These are phyloP conservation scores for Talaromyces pinophilus DNA, from an alignment of 2,329 filamentous ascomycete genomes.

Conservation along the genomic window DNA sequence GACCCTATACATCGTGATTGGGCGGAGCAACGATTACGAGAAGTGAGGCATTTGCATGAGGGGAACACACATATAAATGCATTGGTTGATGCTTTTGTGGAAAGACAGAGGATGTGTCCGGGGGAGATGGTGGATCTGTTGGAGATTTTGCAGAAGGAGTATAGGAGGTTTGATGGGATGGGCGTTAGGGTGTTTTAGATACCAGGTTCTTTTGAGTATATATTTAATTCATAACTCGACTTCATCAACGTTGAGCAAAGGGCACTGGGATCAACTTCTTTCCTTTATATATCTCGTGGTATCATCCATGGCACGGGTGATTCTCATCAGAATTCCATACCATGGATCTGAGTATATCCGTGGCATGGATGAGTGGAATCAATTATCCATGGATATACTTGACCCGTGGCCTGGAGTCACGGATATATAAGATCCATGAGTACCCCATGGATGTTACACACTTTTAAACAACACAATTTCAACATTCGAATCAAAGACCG, in stretches of 20 bases:
- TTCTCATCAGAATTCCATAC: no score
- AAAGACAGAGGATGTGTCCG: not conserved
- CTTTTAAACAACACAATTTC: no score
- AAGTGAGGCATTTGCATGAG: slow-evolving; percentile 33
- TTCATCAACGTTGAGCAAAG: not conserved
- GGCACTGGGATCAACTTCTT: no score
- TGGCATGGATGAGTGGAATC: no score
- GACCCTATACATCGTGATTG: slow-evolving; percentile 34
- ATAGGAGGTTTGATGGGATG: not conserved
- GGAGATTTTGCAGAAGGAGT: not conserved
- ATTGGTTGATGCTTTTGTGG: not conserved
- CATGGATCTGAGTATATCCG: no score
- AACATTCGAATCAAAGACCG: no score
- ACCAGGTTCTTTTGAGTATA: not conserved
- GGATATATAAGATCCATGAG: no score
- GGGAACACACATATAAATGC: slow-evolving; percentile 23
- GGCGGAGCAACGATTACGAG: slow-evolving; percentile 35
- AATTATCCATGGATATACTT: no score
- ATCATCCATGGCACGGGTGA: no score
- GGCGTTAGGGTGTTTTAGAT: not conserved
- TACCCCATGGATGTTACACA: no score
- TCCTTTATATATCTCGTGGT: no score
- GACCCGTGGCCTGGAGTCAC: no score
- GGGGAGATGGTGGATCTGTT: not conserved
- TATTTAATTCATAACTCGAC: not conserved